phyloP scores from a whole-genome alignment of 257 asterid species.

The Nicotiana benthamiana region DNA sequence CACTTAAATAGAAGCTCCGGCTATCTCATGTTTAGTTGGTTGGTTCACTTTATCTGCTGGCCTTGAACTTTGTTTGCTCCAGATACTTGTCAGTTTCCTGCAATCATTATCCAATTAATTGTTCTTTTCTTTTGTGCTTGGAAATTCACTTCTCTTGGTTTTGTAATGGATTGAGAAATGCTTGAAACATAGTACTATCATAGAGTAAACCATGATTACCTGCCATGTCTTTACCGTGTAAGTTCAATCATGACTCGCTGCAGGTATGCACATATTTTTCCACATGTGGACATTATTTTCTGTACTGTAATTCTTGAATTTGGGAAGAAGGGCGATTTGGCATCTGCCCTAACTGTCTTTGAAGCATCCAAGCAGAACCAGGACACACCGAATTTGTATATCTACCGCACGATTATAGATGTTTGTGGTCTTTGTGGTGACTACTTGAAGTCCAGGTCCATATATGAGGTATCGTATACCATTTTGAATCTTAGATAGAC shows the following conservation, averaged over 20 bases:
- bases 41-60: not conserved
- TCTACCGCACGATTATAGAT: conserved; percentile 78
- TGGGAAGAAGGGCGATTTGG: conserved; percentile 78
- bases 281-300: conserved; percentile 43
- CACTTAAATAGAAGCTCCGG: not conserved
- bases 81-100: not conserved
- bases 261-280: conserved; percentile 63
- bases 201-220: not conserved
- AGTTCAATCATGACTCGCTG: conserved; percentile 13
- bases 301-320: conserved; percentile 71
- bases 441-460: conserved; percentile 67
- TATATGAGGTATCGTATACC: conserved; percentile 57
- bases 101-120: not conserved
- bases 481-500: conserved; percentile 7
- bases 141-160: not conserved
- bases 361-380: conserved; percentile 49
- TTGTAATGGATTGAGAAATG: not conserved
- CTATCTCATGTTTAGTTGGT: not conserved
- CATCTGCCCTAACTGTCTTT: conserved; percentile 62
- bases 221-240: not conserved
- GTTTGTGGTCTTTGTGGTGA: conserved; percentile 94
- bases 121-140: not conserved
- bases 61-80: conserved; percentile 5
- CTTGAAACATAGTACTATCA: not conserved
- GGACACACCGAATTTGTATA: conserved; percentile 61